Conservation (phyloP, 305 asterid species). For the Withania somnifera region DNA sequence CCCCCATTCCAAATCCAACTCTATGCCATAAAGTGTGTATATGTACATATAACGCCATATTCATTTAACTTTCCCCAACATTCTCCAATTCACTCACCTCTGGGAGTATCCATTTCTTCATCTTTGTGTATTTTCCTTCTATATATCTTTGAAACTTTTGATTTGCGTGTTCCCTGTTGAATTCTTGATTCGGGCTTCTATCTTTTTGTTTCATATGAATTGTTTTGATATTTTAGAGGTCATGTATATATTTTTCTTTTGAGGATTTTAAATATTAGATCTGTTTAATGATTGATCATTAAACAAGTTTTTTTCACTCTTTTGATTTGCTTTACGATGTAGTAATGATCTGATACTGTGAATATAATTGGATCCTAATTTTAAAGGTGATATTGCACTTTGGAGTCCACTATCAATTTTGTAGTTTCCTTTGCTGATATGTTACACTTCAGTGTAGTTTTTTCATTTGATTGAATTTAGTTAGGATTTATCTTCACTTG, state of each 20-base stretch:
- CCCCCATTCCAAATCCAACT: not conserved
- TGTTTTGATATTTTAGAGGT: constrained; percentile 14
- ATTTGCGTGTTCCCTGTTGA: not conserved
- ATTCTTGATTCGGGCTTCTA: constrained; percentile 8
- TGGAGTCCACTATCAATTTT: not conserved
- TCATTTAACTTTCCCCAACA: too few relatives aligned
- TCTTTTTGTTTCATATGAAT: not conserved
- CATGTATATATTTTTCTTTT: constrained; percentile 5
- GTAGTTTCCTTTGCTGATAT: not conserved
- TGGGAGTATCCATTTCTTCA: not conserved
- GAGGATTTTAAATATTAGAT: not conserved
- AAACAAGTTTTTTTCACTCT: not conserved
- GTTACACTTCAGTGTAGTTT: not conserved
- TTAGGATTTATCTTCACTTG: not conserved
- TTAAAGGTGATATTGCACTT: not conserved
- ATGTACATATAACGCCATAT: too few relatives aligned
- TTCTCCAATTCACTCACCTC: not conserved
- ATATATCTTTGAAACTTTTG: not conserved
- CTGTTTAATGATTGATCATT: too few relatives aligned
- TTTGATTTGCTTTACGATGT: constrained; percentile 3
- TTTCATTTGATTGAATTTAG: not conserved
- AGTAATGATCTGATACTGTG: constrained; percentile 9
- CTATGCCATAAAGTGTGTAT: not conserved
- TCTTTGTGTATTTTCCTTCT: not conserved
- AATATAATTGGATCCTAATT: not conserved